Evolutionary conservation across 768 basidiomycete genomes (phyloP).

Genomic region (Paxillus involutus): DNA sequence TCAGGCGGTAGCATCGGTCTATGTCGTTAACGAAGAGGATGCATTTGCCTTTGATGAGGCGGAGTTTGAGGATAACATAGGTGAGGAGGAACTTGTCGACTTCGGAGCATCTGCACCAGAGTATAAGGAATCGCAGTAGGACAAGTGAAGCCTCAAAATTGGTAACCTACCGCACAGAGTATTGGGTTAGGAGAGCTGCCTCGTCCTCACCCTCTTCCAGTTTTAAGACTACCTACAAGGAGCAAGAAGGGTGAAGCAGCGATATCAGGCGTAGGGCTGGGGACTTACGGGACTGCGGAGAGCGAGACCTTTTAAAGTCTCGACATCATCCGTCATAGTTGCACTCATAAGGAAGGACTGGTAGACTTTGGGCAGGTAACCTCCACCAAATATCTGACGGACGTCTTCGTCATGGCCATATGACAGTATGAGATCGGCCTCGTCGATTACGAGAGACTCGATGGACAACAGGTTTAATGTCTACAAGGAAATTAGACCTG

Average conservation of each 20-base stretch:
- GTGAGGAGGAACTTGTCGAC: conserved; percentile 95
- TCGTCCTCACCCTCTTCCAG: conserved; percentile 88
- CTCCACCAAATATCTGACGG: conserved; percentile 65
- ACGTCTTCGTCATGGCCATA: conserved; percentile 96
- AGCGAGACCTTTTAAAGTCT: conserved; percentile 83
- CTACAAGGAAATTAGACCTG: conserved; percentile 34
- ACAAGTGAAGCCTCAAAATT: background rate
- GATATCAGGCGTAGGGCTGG: background rate
- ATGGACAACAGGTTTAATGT: conserved; percentile 63
- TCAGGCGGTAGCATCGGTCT: conserved; percentile 91
- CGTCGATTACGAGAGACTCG: conserved; percentile 92
- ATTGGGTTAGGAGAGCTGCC: conserved; percentile 79
- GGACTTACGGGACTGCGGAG: conserved; percentile 80
- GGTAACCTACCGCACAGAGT: conserved; percentile 66
- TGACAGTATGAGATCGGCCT: conserved; percentile 94
- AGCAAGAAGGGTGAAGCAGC: background rate
- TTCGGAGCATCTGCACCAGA: conserved; percentile 70
- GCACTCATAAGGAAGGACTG: conserved; percentile 97
- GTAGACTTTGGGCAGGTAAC: conserved; percentile 75
- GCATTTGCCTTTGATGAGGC: conserved; percentile 93
- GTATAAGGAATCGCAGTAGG: background rate
- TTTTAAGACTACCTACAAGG: conserved; percentile 73
- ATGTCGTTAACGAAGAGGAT: conserved; percentile 97
- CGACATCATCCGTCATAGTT: conserved; percentile 96
- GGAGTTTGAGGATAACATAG: conserved; percentile 95